phyloP scores from a whole-genome alignment of 2,329 filamentous ascomycete genomes.

The Triangularia verruculosa region DNA sequence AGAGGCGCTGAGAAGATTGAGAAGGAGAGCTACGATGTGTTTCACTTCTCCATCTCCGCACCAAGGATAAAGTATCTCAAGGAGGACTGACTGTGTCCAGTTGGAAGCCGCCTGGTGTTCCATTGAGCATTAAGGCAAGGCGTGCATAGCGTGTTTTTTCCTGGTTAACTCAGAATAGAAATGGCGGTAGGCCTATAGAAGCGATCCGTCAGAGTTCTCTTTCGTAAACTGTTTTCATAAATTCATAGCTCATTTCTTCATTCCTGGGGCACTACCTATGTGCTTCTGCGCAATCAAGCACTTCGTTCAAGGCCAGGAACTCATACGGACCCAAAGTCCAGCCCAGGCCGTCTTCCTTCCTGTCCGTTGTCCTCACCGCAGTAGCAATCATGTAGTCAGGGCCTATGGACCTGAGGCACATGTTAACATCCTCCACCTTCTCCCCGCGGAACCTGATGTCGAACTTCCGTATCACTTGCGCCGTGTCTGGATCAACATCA shows the following conservation, averaged over 20 bases:
- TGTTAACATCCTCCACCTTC: conserved; percentile 41
- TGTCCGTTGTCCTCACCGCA: conserved; percentile 43
- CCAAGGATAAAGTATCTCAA: conserved; percentile 7
- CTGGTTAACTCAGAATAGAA: not conserved
- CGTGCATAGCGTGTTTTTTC: not conserved
- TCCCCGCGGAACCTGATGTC: conserved; percentile 41
- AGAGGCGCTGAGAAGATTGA: conserved; percentile 10
- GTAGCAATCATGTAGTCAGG: conserved; percentile 54
- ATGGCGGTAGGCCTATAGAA: not conserved
- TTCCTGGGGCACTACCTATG: conserved; percentile 5
- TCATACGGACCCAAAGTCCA: conserved; percentile 43
- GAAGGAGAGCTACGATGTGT: conserved; percentile 24
- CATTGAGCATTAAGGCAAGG: not conserved
- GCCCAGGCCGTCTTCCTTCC: conserved; percentile 38
- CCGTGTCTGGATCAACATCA: conserved; percentile 31
- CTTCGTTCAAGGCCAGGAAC: conserved; percentile 43
- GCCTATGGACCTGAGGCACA: conserved; percentile 44
- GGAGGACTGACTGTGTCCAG: not conserved
- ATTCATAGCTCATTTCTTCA: not conserved
- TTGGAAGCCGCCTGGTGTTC: not conserved
- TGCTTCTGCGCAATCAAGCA: conserved; percentile 45
- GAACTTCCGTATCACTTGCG: conserved; percentile 34
- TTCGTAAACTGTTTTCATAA: not conserved
- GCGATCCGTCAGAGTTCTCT: not conserved
- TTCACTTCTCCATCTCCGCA: conserved; percentile 31